phyloP scores from a whole-genome alignment of 345 rosid species.

The Camelina neglecta region DNA sequence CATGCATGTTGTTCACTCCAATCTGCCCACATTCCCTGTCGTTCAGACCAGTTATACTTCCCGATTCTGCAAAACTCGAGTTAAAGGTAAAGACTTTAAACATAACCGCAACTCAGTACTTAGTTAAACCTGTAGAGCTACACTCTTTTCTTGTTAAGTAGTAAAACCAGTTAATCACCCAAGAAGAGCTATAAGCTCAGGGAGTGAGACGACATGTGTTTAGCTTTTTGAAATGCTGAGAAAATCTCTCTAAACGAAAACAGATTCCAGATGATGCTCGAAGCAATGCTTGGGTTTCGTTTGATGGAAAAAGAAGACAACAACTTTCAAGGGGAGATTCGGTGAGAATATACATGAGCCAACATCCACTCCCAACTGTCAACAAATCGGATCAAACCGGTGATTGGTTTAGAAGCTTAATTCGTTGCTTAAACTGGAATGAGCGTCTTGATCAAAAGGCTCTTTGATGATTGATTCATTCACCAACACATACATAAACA shows the following conservation, averaged over 20 bases:
- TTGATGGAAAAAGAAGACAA: conserved; percentile 97
- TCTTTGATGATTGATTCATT: conserved; percentile 39
- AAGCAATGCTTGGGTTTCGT: conserved; percentile 99
- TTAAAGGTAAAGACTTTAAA: conserved; percentile 63
- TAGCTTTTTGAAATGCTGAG: conserved; percentile 21
- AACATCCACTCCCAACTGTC: conserved; percentile 95
- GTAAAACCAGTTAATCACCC: background rate
- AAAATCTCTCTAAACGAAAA: conserved; percentile 6
- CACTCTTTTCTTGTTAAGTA: background rate
- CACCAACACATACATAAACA: conserved; percentile 19
- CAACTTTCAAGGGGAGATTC: conserved; percentile 97
- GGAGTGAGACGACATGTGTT: background rate
- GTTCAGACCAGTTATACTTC: conserved; percentile 97
- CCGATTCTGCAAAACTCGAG: conserved; percentile 95
- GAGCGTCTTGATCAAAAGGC: conserved; percentile 96
- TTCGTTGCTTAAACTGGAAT: conserved; percentile 97
- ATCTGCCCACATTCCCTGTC: conserved; percentile 98
- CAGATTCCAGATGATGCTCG: conserved; percentile 94
- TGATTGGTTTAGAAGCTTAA: conserved; percentile 94
- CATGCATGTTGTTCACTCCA: conserved; percentile 97
- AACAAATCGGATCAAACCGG: conserved; percentile 95
- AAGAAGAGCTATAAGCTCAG: conserved; percentile 1
- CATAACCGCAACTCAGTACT: background rate
- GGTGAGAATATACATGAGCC: conserved; percentile 86
- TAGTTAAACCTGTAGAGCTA: conserved; percentile 1